Evolutionary conservation across 257 asterid genomes (phyloP), one percentile per base, ranked within the genome.

Genomic region (Paulownia fortunei): DNA sequence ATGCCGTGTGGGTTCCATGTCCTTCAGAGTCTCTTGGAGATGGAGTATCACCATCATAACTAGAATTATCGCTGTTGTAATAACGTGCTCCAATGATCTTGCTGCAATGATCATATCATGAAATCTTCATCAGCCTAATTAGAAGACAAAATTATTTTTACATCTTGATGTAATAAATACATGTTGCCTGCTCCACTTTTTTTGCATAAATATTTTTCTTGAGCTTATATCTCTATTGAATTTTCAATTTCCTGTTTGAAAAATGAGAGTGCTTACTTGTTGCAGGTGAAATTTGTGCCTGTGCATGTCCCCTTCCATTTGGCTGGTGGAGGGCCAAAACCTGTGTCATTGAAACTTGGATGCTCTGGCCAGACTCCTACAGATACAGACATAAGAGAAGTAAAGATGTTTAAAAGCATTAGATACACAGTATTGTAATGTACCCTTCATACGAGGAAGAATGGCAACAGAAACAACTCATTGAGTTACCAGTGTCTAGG

Each of bases 1-100:
- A 87, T 46, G 91, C 84, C 7, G 91, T 87, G 75, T 84, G 91
- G 6, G 90, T 87, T 2, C 90, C 90, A 55, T 87, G 90, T 4
- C 90, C 90, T 64, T 70, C 77, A 0, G 82, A 18, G 72, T 87
- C 88, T 70, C 85, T 64, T 26, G 91, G 86, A 27, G 90, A 87
- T 10, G 76, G 80, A 6, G 80, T 75, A 10, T 79, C 84, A 4
- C 39, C 41, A 8, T 9, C 58, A 12, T 52, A 15, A 34, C 23
- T 56, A 10, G 30, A 18, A 10, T 65, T 51, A 0, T 80, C 70
- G 15, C 78, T 76, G 77, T 72, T 76, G 82, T 83, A 83, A 59
- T 72, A 80, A 27, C 78, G 80, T 0, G 87, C 84, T 11, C 87
- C 87, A 9, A 83, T 83, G 56, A 83, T 77, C 78, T 82, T 82